phyloP scores from a whole-genome alignment of 2,329 filamentous ascomycete genomes.

The Penicillium sp. region DNA sequence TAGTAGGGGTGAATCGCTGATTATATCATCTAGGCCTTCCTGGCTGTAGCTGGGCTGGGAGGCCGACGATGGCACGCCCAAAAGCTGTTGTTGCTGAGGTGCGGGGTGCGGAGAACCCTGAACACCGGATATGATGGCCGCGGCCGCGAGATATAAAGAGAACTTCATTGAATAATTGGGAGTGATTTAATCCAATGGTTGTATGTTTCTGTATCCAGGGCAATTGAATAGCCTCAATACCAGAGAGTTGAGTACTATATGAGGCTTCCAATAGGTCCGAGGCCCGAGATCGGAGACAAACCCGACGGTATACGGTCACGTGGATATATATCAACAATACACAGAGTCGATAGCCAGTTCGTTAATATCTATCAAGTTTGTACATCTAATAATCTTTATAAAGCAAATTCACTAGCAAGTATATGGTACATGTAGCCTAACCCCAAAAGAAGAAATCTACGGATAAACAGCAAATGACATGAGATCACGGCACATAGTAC shows the following conservation, averaged over 20 bases:
- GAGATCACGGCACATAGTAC: too few relatives aligned
- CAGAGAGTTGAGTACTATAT: neutral
- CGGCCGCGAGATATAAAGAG: slow-evolving; percentile 19
- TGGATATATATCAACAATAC: neutral
- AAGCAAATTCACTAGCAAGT: too few relatives aligned
- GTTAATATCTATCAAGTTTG: too few relatives aligned
- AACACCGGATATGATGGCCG: slow-evolving; percentile 17
- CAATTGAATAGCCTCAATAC: neutral
- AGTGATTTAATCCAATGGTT: neutral
- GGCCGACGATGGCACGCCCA: slow-evolving; percentile 8
- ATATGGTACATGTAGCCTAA: too few relatives aligned
- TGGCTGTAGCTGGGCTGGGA: slow-evolving; percentile 1
- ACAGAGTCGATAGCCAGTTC: too few relatives aligned
- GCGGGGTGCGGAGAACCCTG: slow-evolving; percentile 32
- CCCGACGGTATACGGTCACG: neutral
- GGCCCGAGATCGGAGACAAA: neutral
- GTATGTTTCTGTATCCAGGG: neutral
- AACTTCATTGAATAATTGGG: slow-evolving; percentile 16
- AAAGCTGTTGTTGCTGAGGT: slow-evolving; percentile 20
- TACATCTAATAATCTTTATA: too few relatives aligned
- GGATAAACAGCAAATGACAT: too few relatives aligned
- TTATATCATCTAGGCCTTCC: slow-evolving; percentile 33
- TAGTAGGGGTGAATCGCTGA: slow-evolving; percentile 56
- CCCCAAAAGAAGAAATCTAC: too few relatives aligned
- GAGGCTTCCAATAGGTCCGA: neutral